Base-by-base conservation (phyloP, 1,139 yeast genomes). In the Blastobotrys niveus region DNA sequence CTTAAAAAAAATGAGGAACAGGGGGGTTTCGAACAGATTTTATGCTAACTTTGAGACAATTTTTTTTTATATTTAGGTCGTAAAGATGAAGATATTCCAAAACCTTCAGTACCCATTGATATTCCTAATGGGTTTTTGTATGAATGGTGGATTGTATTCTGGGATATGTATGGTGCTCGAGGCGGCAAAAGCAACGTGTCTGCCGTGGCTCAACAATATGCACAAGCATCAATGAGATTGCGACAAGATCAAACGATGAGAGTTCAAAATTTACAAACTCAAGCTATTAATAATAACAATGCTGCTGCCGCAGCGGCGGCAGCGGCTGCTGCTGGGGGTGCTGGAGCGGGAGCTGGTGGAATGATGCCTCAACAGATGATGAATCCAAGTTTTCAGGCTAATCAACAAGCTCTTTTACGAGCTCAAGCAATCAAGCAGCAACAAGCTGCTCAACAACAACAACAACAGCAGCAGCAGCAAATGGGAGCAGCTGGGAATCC, bases 111-210 rank as follows among this genome's bases (percentile, higher is more conserved):
- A 12, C 65, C 66, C 20, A 61, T 66, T 45, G 68, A 87, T 59
- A 81, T 94, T 3, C 93, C 95, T 0, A 89, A 82, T 56, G 93
- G 96, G 8, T 88, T 86, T 58, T 67, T 88, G 37, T 80, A 76
- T 56, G 96, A 88, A 61, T 89, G 97, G 96, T 89, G 96, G 96
- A 88, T 80, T 67, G 80, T 88, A 26, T 89, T 88, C 61, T 89
- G 96, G 96, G 96, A 89, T 62, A 81, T 87, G 38, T 86, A 83
- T 64, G 84, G 83, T 58, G 94, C 95, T 2, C 74, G 85, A 56
- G 80, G 78, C n/a, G 74, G 75, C 49, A 70, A 79, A 48, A 79
- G 77, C 19, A 59, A 63, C 14, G 79, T 82, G 12, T 71, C 82
- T 2, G 73, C 74, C 5, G 66, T 74, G 47, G 91, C 94, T 2